phyloP scores from a whole-genome alignment of 2,329 filamentous ascomycete genomes.

The Ciborinia camelliae region DNA sequence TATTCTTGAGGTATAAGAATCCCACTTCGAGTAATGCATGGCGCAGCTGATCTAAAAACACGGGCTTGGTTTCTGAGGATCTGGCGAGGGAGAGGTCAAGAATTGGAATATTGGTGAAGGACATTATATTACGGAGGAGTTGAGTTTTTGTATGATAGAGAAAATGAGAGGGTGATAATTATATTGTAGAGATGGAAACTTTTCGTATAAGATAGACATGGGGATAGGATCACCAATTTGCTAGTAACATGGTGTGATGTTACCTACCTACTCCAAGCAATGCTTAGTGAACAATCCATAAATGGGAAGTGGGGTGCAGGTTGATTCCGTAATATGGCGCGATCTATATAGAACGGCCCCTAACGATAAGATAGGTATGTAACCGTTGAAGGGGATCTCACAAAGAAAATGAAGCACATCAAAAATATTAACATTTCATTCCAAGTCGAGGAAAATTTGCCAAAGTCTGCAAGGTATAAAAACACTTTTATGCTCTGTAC shows the following conservation, averaged over 20 bases:
- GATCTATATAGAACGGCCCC: not conserved
- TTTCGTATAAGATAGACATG: not conserved
- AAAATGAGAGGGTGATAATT: not conserved
- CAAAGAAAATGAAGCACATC: not conserved
- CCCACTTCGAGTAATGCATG: constrained; percentile 81
- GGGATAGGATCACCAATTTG: not conserved
- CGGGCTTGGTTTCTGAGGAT: constrained; percentile 62
- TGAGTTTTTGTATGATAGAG: not conserved
- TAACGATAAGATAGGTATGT: constrained; percentile 7
- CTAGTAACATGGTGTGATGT: constrained; percentile 7
- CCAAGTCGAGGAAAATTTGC: not conserved
- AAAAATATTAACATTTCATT: not conserved
- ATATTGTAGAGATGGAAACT: not conserved
- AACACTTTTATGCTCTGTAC: constrained; percentile 22
- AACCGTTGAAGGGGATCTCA: not conserved
- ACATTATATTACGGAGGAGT: constrained; percentile 34
- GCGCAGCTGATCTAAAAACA: constrained; percentile 68
- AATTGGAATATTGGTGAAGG: constrained; percentile 71
- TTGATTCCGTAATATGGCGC: constrained; percentile 13
- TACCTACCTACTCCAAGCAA: not conserved
- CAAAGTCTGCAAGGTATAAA: constrained; percentile 9
- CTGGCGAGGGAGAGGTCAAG: constrained; percentile 69
- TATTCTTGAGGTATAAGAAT: constrained; percentile 81
- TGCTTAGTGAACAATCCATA: constrained; percentile 1
- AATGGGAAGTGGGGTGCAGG: constrained; percentile 15